Base-by-base conservation (phyloP, 768 basidiomycete species). In the Clathrus columnatus region DNA sequence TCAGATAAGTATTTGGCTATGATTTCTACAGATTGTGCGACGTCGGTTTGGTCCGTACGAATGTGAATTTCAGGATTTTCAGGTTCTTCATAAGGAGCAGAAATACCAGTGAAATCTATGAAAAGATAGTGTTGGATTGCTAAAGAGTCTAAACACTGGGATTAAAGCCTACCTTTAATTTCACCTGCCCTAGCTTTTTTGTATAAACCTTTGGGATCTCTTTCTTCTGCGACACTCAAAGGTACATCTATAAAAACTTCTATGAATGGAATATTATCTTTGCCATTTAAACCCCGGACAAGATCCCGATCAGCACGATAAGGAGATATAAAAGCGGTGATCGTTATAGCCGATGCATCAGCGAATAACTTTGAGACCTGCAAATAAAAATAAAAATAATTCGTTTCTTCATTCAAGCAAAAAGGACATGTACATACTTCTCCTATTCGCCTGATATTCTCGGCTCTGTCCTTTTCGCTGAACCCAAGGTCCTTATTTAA, bases 311-410 rank as follows among this genome's bases (percentile, higher is more conserved):
- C 95, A 14, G 82, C 79, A 48, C 81, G 77, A 71, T 98, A 97
- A n/a, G 96, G 96, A 1, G 96, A 98, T 70, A 99, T 99, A 73
- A 99, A 99, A 11, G 96, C 94, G 17, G 96, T 95, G 66, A 97
- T 76, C 17, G 88, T 77, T 61, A 96, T 78, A 62, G 86, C 88
- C 28, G 81, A 85, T 2, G 93, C 80, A 64, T 94, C 89, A 18
- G 93, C 83, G 69, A 99, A 96, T 42, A 98, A 76, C 68, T 91
- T 93, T 46, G 96, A 85, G 48, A 99, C 94, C 92, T 95, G 63
- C n/a, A 49, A 5, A 16, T 18, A 45, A 36, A 6, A 17, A 30
- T 24, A 44, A 10, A 7, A 16, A 23, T 46, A 14, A 27, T 23
- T 5, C 10, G 24, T 46, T 21, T 18, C 24, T 2, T 17, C n/a